phyloP scores from a whole-genome alignment of 129 eudicot genomes.

The Kitagawia praeruptora region DNA sequence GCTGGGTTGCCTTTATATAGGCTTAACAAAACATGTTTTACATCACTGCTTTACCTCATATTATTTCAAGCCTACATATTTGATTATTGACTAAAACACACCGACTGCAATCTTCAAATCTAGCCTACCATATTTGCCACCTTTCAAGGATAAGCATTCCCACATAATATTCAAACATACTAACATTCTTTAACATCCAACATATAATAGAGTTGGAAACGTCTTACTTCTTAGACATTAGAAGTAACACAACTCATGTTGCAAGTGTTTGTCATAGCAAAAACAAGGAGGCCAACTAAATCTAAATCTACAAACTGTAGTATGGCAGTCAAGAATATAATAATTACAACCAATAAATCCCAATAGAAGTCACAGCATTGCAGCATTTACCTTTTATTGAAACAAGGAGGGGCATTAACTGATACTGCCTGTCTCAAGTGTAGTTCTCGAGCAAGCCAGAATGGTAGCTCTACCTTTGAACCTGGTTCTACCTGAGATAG shows the following conservation, averaged over 20 bases:
- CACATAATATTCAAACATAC: too few species aligned
- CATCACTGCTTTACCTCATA: too few species aligned
- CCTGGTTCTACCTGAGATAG: constrained; percentile 63
- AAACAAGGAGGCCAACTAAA: not conserved
- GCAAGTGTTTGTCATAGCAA: too few species aligned
- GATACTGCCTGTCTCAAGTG: constrained; percentile 52
- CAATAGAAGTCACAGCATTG: not conserved
- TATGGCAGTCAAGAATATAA: not conserved
- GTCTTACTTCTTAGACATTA: not conserved
- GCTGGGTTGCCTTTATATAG: too few species aligned
- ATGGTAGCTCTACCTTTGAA: constrained; percentile 74
- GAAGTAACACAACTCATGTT: not conserved
- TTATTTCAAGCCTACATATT: too few species aligned
- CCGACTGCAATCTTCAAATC: too few species aligned
- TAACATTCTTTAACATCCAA: too few species aligned
- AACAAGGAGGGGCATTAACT: constrained; percentile 63
- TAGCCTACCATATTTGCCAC: too few species aligned
- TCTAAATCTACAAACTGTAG: not conserved
- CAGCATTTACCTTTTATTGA: constrained; percentile 52
- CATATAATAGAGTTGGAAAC: not conserved
- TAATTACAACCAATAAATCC: not conserved
- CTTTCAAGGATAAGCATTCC: too few species aligned
- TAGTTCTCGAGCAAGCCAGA: constrained; percentile 85
- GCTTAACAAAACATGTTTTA: too few species aligned
- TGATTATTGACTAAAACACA: too few species aligned